phyloP scores from a whole-genome alignment of 805 yeast species.

The Yamadazyma ubonensis region DNA sequence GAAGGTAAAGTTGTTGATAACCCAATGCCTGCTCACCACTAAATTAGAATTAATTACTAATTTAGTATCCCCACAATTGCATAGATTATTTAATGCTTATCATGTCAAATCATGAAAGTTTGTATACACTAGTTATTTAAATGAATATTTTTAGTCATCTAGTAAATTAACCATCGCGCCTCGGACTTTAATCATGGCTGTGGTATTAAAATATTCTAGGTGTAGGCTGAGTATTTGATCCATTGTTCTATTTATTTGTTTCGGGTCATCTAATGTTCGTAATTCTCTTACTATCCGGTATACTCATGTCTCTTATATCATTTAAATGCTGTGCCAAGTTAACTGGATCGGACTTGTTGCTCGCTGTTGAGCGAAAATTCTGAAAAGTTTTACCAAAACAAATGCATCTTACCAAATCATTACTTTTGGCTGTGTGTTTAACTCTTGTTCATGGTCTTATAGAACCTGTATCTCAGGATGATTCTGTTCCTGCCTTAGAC shows the following conservation, averaged over 20 bases:
- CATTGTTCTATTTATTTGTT: too few relatives aligned
- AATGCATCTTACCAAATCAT: not conserved
- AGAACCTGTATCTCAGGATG: not conserved
- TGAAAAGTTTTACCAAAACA: slow-evolving; percentile 1
- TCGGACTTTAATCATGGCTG: too few relatives aligned
- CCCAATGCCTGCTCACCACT: slow-evolving; percentile 49
- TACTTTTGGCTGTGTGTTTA: not conserved
- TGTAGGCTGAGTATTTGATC: too few relatives aligned
- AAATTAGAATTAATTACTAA: too few relatives aligned
- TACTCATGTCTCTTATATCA: too few relatives aligned
- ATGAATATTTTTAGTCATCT: too few relatives aligned
- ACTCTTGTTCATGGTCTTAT: not conserved
- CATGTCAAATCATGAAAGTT: slow-evolving; percentile 1
- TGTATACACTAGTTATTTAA: slow-evolving; percentile 4
- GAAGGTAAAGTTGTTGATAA: slow-evolving; percentile 66
- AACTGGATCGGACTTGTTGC: slow-evolving; percentile 6
- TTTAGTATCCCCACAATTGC: not conserved
- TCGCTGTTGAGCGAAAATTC: not conserved
- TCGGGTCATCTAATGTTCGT: too few relatives aligned
- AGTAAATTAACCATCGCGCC: not conserved
- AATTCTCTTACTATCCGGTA: too few relatives aligned
- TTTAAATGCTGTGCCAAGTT: too few relatives aligned
- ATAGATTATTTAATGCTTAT: slow-evolving; percentile 6
- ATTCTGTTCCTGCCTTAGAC: not conserved
- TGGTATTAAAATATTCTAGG: too few relatives aligned